Evolutionary conservation across 768 basidiomycete species (phyloP).

Genomic region (Coprinopsis cinerea): DNA sequence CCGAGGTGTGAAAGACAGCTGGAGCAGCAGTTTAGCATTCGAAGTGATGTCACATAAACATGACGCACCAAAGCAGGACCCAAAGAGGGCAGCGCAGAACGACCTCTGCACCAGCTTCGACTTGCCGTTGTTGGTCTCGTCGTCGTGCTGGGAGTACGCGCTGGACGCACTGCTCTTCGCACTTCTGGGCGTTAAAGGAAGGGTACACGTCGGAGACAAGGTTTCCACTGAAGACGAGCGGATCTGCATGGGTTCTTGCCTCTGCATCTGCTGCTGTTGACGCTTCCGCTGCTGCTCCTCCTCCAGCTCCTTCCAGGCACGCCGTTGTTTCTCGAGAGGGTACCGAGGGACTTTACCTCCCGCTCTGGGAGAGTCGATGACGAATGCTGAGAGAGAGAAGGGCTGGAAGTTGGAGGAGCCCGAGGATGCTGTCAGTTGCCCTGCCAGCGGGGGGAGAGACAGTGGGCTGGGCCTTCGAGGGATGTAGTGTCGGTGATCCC

Average conservation of each 20-base stretch:
- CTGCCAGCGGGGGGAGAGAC: slow-evolving; percentile 7
- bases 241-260: slow-evolving; percentile 6
- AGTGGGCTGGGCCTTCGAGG: slow-evolving; percentile 9
- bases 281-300: slow-evolving; percentile 1
- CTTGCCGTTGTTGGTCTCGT: background rate
- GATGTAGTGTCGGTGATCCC: slow-evolving; percentile 9
- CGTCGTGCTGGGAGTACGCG: slow-evolving; percentile 5
- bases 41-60: background rate
- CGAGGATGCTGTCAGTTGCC: background rate
- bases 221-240: background rate
- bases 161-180: slow-evolving; percentile 3
- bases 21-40: background rate
- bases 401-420: slow-evolving; percentile 3
- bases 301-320: slow-evolving; percentile 10
- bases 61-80: slow-evolving; percentile 8
- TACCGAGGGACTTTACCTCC: slow-evolving; percentile 7
- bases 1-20: slow-evolving; percentile 3
- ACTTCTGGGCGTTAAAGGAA: slow-evolving; percentile 11
- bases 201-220: slow-evolving; percentile 7
- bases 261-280: slow-evolving; percentile 8
- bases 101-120: background rate
- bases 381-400: slow-evolving; percentile 2
- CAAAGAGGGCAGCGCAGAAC: slow-evolving; percentile 5
- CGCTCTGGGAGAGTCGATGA: background rate
- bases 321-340: slow-evolving; percentile 9